Conservation (phyloP, 345 rosid species). For the Sonneratia alba region DNA sequence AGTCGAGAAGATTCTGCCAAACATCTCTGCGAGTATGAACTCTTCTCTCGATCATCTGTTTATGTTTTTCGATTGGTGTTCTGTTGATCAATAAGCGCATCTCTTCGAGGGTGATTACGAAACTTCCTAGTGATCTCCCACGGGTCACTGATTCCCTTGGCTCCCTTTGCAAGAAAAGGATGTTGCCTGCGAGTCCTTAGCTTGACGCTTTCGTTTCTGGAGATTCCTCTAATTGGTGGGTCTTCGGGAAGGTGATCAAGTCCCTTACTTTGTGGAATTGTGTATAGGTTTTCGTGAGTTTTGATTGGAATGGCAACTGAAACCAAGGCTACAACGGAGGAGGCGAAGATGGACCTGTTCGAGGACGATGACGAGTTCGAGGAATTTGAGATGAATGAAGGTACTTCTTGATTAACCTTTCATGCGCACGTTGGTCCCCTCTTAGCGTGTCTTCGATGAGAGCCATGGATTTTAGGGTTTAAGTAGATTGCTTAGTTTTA, state of each 20-base stretch:
- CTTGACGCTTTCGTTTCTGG: not conserved
- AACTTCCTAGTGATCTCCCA: not conserved
- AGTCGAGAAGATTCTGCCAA: not conserved
- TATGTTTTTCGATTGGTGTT: not conserved
- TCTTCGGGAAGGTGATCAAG: not conserved
- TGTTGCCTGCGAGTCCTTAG: not conserved
- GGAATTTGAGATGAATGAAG: slow-evolving; percentile 65
- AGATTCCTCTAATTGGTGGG: not conserved
- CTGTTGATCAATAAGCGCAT: not conserved
- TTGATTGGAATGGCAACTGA: slow-evolving; percentile 43
- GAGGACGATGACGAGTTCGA: slow-evolving; percentile 97
- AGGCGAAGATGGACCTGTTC: slow-evolving; percentile 77
- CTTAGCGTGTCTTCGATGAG: not conserved
- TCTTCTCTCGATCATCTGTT: not conserved
- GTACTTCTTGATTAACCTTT: slow-evolving; percentile 13
- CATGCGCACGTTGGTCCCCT: not conserved
- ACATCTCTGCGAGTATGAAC: not conserved
- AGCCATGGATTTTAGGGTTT: not conserved
- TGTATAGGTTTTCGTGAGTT: not conserved
- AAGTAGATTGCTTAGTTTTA: not conserved
- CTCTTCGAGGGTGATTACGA: not conserved
- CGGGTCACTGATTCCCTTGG: not conserved
- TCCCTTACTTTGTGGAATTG: not conserved
- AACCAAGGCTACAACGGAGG: slow-evolving; percentile 42
- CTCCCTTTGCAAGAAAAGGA: not conserved